A percentile compares a stretch with the other conserved stretches of the same genome.
Evolutionary conservation across 1,284 basidiomycete genomes (phyloP).

Genomic region (Pseudozyma sp.): DNA sequence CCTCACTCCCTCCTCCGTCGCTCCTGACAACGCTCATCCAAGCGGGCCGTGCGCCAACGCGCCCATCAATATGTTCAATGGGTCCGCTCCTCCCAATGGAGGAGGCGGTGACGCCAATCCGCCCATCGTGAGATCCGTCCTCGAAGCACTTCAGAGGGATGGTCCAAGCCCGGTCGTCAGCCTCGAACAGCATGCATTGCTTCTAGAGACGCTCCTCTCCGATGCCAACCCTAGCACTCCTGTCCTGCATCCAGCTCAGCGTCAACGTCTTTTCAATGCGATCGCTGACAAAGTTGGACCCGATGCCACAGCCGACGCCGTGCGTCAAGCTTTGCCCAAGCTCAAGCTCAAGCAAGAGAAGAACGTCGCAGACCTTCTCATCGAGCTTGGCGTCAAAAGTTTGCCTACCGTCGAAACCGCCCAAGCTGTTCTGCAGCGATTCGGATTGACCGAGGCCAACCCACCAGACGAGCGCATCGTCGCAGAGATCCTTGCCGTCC

Average conservation of each 20-base stretch:
- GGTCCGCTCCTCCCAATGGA: constrained; percentile 50
- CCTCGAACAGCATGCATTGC: constrained; percentile 81
- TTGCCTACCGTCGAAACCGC: constrained; percentile 51
- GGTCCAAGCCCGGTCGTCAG: constrained; percentile 80
- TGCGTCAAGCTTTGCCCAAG: constrained; percentile 64
- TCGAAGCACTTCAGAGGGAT: constrained; percentile 73
- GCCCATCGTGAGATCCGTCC: constrained; percentile 74
- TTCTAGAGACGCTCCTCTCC: constrained; percentile 72
- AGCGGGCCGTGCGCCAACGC: constrained; percentile 47
- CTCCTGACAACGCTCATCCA: constrained; percentile 68
- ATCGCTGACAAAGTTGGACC: constrained; percentile 62
- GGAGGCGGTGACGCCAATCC: constrained; percentile 42
- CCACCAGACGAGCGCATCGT: constrained; percentile 53
- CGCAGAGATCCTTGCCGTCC: constrained; percentile 57
- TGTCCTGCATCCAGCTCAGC: constrained; percentile 55
- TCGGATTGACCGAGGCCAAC: constrained; percentile 48
- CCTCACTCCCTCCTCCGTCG: constrained; percentile 67
- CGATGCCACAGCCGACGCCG: constrained; percentile 61
- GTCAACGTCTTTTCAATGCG: constrained; percentile 59
- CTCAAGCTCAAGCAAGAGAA: constrained; percentile 51
- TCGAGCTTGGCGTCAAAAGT: constrained; percentile 56
- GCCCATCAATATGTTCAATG: constrained; percentile 45
- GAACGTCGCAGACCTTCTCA: constrained; percentile 53
- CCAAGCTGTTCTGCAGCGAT: constrained; percentile 53
- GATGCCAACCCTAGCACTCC: constrained; percentile 51